These are phyloP conservation scores for Penicillium dipodomyicola DNA, from an alignment of 495 filamentous ascomycete genomes.

Conservation along the genomic window DNA sequence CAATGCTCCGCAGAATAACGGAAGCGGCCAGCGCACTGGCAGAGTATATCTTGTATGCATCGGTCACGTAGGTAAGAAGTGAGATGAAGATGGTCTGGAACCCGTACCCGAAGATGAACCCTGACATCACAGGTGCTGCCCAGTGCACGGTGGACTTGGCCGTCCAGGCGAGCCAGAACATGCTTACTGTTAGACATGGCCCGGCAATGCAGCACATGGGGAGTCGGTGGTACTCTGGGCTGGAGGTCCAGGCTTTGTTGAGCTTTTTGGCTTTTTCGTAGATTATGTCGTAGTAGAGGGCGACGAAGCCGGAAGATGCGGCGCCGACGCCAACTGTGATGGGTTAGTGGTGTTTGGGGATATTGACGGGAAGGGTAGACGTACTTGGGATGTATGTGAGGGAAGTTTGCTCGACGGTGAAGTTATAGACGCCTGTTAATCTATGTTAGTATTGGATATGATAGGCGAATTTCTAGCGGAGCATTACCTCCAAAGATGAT, in stretches of 20 bases:
- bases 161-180: constrained; percentile 77
- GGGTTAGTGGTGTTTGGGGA: constrained; percentile 11
- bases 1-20: constrained; percentile 55
- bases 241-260: constrained; percentile 40
- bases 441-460: background rate
- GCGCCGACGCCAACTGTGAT: constrained; percentile 39
- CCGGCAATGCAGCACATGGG: constrained; percentile 67
- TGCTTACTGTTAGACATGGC: constrained; percentile 55
- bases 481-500: constrained; percentile 55
- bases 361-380: background rate
- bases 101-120: constrained; percentile 66
- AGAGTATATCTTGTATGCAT: constrained; percentile 71
- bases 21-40: constrained; percentile 68
- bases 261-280: constrained; percentile 42
- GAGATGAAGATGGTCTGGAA: constrained; percentile 67
- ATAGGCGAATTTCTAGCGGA: background rate
- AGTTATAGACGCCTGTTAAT: constrained; percentile 30
- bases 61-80: constrained; percentile 71
- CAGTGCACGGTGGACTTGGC: constrained; percentile 55
- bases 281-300: constrained; percentile 55
- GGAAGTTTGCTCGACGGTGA: constrained; percentile 39
- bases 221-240: constrained; percentile 62
- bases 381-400: constrained; percentile 45
- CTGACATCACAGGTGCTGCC: constrained; percentile 62
- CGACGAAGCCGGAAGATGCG: constrained; percentile 35